These are phyloP conservation scores for Agaricales sp. DNA, from an alignment of 1,284 basidiomycete species.

Conservation along the genomic window DNA sequence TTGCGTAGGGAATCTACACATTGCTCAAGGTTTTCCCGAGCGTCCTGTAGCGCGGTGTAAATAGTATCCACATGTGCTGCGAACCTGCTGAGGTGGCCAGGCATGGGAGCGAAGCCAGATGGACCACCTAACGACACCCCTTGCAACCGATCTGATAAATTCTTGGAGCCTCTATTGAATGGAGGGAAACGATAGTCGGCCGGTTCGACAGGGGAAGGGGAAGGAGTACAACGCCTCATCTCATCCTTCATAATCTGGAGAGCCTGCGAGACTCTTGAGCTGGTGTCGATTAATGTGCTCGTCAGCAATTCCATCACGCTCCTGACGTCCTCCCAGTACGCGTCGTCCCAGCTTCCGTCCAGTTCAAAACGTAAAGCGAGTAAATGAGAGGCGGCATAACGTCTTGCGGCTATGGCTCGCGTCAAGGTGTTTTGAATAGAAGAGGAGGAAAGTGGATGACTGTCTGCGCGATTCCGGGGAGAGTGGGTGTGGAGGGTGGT, in stretches of 20 bases:
- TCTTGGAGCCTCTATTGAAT: not conserved
- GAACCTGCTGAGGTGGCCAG: constrained; percentile 53
- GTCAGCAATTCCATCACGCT: constrained; percentile 60
- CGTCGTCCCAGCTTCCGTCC: constrained; percentile 33
- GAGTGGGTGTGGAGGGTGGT: constrained; percentile 13
- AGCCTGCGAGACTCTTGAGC: constrained; percentile 46
- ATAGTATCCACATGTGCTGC: constrained; percentile 63
- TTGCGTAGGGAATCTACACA: constrained; percentile 47
- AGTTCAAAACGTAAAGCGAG: constrained; percentile 62
- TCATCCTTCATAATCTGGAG: constrained; percentile 45
- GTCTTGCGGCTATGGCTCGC: constrained; percentile 52
- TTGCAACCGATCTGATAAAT: constrained; percentile 1
- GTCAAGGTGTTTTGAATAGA: constrained; percentile 50
- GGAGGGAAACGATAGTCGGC: constrained; percentile 8
- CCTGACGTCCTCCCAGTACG: constrained; percentile 74
- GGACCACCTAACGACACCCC: constrained; percentile 18
- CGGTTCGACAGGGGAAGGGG: constrained; percentile 17
- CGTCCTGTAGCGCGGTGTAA: constrained; percentile 53
- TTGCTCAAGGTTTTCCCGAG: constrained; percentile 47
- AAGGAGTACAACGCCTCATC: constrained; percentile 37
- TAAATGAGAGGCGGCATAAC: constrained; percentile 67
- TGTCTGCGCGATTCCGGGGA: not conserved
- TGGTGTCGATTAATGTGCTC: constrained; percentile 52
- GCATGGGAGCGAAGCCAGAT: constrained; percentile 54
- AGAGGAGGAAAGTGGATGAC: constrained; percentile 49